Base-by-base conservation (phyloP, 2,329 filamentous ascomycete genomes). In the Botrytis galanthina region DNA sequence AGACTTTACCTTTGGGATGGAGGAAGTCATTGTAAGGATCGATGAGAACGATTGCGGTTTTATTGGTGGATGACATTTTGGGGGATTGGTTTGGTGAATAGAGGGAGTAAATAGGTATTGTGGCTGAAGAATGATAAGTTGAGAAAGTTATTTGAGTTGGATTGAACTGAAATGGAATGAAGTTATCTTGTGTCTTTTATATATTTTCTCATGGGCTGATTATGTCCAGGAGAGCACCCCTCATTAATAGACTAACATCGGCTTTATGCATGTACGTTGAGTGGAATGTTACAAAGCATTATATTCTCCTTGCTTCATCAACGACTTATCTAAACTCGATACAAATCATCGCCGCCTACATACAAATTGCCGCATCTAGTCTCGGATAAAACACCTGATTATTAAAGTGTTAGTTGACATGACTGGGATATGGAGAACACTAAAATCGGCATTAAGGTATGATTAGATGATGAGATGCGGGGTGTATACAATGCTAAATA, bases 21-120 rank as follows among this genome's bases (percentile, higher is more conserved):
- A 79, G 74, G 70, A 79, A 79, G 72, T 79, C 78, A 51, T 80
- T 80, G 73, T 79, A 79, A 1, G 76, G 78, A 64, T 80, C 78
- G 12, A 79, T 77, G 46, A 79, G 72, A 35, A 80, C 51, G 18
- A 79, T 70, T 48, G 78, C 78, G 22, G 76, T 80, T 61, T 72
- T 48, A 26, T 26, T 35, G 44, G 32, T 44, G 59, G 66, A 51
- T 32, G 35, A 1, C 66, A 68, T 68, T 32, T 29, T 57, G 48
- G 48, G 26, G 26, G 2, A n/a, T 37, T 37, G 32, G 26, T 20
- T 54, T 16, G 1, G 14, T 42, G 37, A 18, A n/a, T 26, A 0
- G 26, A 39, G n/a, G 16, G 10, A 12, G 16, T 29, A 16, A 29
- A 10, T 51, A 29, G 18, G 9, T 26, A n/a, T 16, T 39, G 9